phyloP scores from a whole-genome alignment of 345 rosid genomes.

The Excoecaria agallocha region DNA sequence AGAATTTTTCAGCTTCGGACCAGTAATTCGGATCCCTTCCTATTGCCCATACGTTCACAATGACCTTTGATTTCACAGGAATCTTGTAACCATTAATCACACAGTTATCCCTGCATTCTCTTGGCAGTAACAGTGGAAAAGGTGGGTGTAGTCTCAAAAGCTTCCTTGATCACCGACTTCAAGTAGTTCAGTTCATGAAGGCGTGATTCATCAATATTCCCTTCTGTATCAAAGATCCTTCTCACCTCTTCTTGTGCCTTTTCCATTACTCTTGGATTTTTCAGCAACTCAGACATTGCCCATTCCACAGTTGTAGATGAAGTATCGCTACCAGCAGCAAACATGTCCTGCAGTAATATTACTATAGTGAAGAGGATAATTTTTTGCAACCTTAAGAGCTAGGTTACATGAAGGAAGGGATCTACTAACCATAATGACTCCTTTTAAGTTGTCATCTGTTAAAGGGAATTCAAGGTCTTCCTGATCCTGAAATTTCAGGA shows the following conservation, averaged over 20 bases:
- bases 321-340: slow-evolving; percentile 3
- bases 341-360: slow-evolving; percentile 11
- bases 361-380: not conserved
- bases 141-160: slow-evolving; percentile 18
- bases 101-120: slow-evolving; percentile 8
- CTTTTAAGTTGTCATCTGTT: slow-evolving; percentile 10
- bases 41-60: slow-evolving; percentile 5
- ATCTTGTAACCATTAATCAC: slow-evolving; percentile 2
- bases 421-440: slow-evolving; percentile 1
- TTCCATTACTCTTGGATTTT: slow-evolving; percentile 14
- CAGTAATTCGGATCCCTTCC: slow-evolving; percentile 13
- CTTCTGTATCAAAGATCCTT: not conserved
- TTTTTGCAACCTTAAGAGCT: not conserved
- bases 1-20: slow-evolving; percentile 14
- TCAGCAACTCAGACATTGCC: slow-evolving; percentile 13
- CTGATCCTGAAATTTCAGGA: slow-evolving; percentile 1
- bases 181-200: slow-evolving; percentile 14
- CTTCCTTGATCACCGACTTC: slow-evolving; percentile 7
- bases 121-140: slow-evolving; percentile 9
- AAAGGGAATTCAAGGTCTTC: slow-evolving; percentile 1
- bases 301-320: slow-evolving; percentile 4
- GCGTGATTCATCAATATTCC: not conserved
- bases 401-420: not conserved
- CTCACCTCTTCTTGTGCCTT: slow-evolving; percentile 17
- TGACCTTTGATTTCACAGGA: slow-evolving; percentile 7